Evolutionary conservation across 1,284 basidiomycete genomes (phyloP).

Genomic region (Dichomitus squalens): DNA sequence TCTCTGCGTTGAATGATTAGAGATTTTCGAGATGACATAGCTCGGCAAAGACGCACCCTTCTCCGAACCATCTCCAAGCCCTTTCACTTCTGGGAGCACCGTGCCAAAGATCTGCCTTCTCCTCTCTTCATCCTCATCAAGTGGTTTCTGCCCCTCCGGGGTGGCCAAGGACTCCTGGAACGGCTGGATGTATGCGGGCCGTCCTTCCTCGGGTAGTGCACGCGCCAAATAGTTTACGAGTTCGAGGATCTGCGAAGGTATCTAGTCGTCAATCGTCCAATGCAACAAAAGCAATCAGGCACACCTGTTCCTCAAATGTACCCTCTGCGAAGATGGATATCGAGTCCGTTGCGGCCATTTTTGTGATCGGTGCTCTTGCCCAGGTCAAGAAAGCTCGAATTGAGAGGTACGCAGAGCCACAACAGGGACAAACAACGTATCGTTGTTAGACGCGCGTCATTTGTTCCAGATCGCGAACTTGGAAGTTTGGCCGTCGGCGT

Average conservation of each 20-base stretch:
- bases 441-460: not conserved
- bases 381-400: conserved; percentile 18
- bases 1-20: conserved; percentile 49
- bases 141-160: conserved; percentile 53
- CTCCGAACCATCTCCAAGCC: conserved; percentile 73
- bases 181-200: conserved; percentile 61
- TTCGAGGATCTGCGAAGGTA: conserved; percentile 67
- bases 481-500: too few species aligned
- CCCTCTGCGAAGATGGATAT: conserved; percentile 88
- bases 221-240: conserved; percentile 78
- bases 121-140: conserved; percentile 54
- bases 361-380: conserved; percentile 18
- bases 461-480: too few species aligned
- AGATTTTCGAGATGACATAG: conserved; percentile 2
- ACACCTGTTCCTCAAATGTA: conserved; percentile 85
- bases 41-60: conserved; percentile 53
- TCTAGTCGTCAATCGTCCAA: too few species aligned
- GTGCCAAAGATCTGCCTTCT: conserved; percentile 56
- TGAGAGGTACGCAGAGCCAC: conserved; percentile 12
- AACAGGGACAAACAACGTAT: conserved; percentile 20
- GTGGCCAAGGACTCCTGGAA: conserved; percentile 64
- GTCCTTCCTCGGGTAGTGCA: conserved; percentile 69
- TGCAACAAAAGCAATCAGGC: not conserved
- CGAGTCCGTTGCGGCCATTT: conserved; percentile 62
- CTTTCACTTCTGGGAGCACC: conserved; percentile 63